Evolutionary conservation across 441 rosid genomes (phyloP).

Genomic region (Pelargonium australe): DNA sequence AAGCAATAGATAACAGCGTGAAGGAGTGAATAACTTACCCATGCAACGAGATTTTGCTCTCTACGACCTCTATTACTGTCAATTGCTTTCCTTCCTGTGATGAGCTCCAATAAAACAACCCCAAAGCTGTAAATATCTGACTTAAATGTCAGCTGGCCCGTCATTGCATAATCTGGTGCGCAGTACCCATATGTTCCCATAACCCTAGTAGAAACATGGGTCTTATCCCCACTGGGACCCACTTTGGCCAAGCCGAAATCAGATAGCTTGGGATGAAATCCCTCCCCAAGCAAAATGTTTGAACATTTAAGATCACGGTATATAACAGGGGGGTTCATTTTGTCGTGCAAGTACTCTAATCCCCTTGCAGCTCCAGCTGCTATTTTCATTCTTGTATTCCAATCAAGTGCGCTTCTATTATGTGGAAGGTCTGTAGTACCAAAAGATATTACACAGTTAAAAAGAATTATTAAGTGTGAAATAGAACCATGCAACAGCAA

Average conservation of each 20-base stretch:
- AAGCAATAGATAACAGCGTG: neutral
- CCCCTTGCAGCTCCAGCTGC: constrained; percentile 98
- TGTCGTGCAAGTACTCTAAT: constrained; percentile 74
- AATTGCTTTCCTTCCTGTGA: constrained; percentile 86
- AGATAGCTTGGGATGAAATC: constrained; percentile 75
- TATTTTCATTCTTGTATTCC: too few species aligned
- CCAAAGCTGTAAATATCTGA: constrained; percentile 95
- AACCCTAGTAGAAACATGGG: constrained; percentile 89
- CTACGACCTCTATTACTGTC: constrained; percentile 57
- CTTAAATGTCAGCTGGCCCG: constrained; percentile 88
- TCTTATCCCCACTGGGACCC: constrained; percentile 93
- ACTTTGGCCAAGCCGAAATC: constrained; percentile 94
- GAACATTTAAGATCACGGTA: constrained; percentile 89
- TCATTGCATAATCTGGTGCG: too few species aligned
- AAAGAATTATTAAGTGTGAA: too few species aligned
- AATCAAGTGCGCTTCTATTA: too few species aligned
- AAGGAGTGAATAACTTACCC: constrained; percentile 44
- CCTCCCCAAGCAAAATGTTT: constrained; percentile 74
- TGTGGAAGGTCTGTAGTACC: neutral
- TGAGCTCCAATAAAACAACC: constrained; percentile 89
- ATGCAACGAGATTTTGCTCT: constrained; percentile 83
- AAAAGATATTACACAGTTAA: too few species aligned
- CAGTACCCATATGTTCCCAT: constrained; percentile 96
- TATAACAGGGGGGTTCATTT: constrained; percentile 84
- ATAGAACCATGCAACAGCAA: too few species aligned